A percentile compares a stretch with the other conserved stretches of the same genome.
Conservation (phyloP, 176 grass and related monocot genomes). For the Oryza officinalis region DNA sequence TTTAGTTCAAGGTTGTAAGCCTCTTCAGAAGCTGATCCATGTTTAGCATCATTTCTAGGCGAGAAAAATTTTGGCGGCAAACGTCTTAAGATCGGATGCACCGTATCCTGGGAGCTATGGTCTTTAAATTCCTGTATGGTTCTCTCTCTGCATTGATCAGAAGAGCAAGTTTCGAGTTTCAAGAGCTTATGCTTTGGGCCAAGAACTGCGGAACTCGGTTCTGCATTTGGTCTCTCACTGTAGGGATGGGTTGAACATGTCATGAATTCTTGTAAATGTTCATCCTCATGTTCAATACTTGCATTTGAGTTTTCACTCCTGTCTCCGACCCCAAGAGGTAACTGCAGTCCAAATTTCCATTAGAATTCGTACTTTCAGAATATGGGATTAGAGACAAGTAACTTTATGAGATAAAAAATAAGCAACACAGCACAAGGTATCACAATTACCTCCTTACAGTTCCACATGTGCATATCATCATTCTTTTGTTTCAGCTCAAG, state of each 20-base stretch:
- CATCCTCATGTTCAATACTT: slow-evolving; percentile 19
- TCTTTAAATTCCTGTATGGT: slow-evolving; percentile 30
- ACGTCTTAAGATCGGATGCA: slow-evolving; percentile 31
- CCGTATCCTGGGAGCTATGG: neutral
- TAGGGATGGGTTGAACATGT: neutral
- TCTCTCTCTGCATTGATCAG: slow-evolving; percentile 32
- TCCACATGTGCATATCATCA: slow-evolving; percentile 24
- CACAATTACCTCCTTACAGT: slow-evolving; percentile 50
- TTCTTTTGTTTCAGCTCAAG: slow-evolving; percentile 37
- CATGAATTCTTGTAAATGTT: slow-evolving; percentile 30
- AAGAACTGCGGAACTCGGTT: slow-evolving; percentile 33
- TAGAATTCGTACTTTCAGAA: neutral
- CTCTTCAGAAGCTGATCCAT: slow-evolving; percentile 18
- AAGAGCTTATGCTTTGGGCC: slow-evolving; percentile 31
- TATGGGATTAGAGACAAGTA: slow-evolving; percentile 20
- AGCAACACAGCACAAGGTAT: slow-evolving; percentile 23
- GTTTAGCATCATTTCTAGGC: slow-evolving; percentile 23
- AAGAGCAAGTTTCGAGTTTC: slow-evolving; percentile 30
- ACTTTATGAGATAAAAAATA: slow-evolving; percentile 20
- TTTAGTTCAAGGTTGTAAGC: slow-evolving; percentile 35
- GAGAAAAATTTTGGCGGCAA: slow-evolving; percentile 44
- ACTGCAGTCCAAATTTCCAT: slow-evolving; percentile 12
- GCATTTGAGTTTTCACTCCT: slow-evolving; percentile 29
- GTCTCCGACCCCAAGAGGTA: neutral
- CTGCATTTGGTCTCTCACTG: slow-evolving; percentile 18